These are phyloP conservation scores for Astraeus odoratus DNA, from an alignment of 768 basidiomycete species.

Conservation along the genomic window DNA sequence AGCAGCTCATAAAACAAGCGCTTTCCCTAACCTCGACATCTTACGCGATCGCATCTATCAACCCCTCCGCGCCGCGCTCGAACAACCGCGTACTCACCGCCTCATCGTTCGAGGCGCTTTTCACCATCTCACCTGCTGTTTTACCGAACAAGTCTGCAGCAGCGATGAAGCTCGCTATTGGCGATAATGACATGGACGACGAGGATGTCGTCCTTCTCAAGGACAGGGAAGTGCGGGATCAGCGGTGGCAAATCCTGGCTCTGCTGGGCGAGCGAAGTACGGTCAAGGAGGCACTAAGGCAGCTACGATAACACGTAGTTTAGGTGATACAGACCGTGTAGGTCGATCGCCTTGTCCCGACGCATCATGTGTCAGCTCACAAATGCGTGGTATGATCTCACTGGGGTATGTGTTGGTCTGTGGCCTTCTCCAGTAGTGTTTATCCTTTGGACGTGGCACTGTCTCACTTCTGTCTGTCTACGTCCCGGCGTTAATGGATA, in stretches of 20 bases:
- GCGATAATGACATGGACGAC: constrained; percentile 44
- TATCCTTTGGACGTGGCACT: too few species aligned
- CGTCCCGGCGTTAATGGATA: too few species aligned
- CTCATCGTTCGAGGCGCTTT: constrained; percentile 69
- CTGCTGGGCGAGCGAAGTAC: constrained; percentile 68
- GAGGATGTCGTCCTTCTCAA: constrained; percentile 48
- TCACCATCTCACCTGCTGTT: constrained; percentile 69
- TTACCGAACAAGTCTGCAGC: constrained; percentile 77
- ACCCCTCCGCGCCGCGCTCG: constrained; percentile 42
- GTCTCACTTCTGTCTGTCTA: too few species aligned
- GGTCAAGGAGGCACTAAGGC: constrained; percentile 51
- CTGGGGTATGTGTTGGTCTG: too few species aligned
- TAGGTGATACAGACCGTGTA: too few species aligned
- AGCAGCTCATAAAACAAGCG: constrained; percentile 77
- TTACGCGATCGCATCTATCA: constrained; percentile 70
- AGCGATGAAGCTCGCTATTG: constrained; percentile 60
- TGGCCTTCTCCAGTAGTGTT: too few species aligned
- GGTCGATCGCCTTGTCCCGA: too few species aligned
- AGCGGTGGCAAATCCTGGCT: constrained; percentile 73
- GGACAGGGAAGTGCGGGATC: constrained; percentile 60
- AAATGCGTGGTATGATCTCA: too few species aligned
- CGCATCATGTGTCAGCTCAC: too few species aligned
- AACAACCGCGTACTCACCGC: constrained; percentile 47
- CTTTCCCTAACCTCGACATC: constrained; percentile 71
- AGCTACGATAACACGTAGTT: constrained; percentile 23